Evolutionary conservation across 2,329 filamentous ascomycete species (phyloP).

Genomic region (Neofusicoccum parvum): DNA sequence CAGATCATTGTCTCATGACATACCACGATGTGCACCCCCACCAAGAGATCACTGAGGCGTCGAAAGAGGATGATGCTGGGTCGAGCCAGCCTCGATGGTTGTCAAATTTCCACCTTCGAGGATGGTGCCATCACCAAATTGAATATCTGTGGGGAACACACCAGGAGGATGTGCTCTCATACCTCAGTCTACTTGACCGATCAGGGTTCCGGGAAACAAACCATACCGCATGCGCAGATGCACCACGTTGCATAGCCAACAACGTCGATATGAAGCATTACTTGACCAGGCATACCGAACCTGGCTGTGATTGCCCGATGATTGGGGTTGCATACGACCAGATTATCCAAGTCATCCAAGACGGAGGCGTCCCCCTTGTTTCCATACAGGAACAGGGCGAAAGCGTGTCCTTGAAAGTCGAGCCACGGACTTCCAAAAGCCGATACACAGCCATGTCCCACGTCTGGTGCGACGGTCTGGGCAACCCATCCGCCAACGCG

Average conservation of each 20-base stretch:
- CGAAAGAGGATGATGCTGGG: too few species aligned
- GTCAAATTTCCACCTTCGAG: background rate
- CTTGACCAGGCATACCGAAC: background rate
- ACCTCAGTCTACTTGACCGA: background rate
- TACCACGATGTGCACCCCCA: too few species aligned
- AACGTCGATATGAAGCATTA: conserved; percentile 11
- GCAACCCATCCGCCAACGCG: conserved; percentile 23
- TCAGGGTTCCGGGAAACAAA: background rate
- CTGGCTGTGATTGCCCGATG: background rate
- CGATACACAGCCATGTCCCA: conserved; percentile 24
- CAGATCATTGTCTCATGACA: too few species aligned
- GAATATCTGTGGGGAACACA: background rate
- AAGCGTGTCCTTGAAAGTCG: conserved; percentile 4
- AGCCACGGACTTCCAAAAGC: background rate
- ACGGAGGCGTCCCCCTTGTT: background rate
- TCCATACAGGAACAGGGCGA: background rate
- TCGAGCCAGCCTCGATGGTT: too few species aligned
- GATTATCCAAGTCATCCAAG: background rate
- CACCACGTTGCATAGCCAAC: conserved; percentile 17
- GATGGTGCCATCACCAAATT: conserved; percentile 20
- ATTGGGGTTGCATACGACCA: background rate
- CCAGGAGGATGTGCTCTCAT: background rate
- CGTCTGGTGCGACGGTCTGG: conserved; percentile 26
- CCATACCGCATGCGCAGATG: conserved; percentile 6
- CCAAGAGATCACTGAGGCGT: too few species aligned